Conservation (phyloP, 2,329 filamentous ascomycete genomes). For the Ophiobolus disseminans region DNA sequence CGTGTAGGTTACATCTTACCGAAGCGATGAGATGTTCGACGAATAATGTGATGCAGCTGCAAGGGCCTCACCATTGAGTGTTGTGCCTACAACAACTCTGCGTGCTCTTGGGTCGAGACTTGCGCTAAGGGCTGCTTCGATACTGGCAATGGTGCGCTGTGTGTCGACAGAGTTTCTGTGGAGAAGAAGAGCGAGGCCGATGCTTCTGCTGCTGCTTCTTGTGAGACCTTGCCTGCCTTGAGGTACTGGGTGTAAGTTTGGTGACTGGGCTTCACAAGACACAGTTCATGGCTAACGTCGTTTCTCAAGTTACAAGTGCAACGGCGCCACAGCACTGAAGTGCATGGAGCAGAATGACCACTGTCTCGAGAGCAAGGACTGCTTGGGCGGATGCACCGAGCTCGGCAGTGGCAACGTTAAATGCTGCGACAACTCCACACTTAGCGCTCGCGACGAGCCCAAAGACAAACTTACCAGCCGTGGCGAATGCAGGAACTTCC, state of each 20-base stretch:
- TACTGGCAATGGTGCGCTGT: not conserved
- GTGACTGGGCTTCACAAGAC: not conserved
- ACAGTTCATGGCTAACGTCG: not conserved
- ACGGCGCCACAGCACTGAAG: not conserved
- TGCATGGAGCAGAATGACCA: not conserved
- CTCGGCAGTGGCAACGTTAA: not conserved
- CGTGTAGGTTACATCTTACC: not conserved
- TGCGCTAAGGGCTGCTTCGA: constrained; percentile 3
- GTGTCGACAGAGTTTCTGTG: not conserved
- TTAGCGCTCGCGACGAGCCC: not conserved
- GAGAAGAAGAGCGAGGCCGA: not conserved
- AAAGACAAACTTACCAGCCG: too few species aligned
- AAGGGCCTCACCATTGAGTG: not conserved
- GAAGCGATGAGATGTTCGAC: too few species aligned
- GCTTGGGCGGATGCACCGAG: not conserved
- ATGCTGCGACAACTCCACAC: not conserved
- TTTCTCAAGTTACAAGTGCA: not conserved
- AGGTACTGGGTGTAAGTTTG: not conserved
- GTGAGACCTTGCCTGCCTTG: too few species aligned
- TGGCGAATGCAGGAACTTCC: too few species aligned
- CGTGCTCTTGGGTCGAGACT: constrained; percentile 1
- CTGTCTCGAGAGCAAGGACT: not conserved
- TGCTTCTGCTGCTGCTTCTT: too few species aligned
- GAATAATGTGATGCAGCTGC: not conserved
- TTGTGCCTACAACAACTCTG: not conserved